Percentiles rank a stretch among this genome's conserved stretches.
Conservation (phyloP, 2,329 filamentous ascomycete genomes). For the Moelleriella libera region DNA sequence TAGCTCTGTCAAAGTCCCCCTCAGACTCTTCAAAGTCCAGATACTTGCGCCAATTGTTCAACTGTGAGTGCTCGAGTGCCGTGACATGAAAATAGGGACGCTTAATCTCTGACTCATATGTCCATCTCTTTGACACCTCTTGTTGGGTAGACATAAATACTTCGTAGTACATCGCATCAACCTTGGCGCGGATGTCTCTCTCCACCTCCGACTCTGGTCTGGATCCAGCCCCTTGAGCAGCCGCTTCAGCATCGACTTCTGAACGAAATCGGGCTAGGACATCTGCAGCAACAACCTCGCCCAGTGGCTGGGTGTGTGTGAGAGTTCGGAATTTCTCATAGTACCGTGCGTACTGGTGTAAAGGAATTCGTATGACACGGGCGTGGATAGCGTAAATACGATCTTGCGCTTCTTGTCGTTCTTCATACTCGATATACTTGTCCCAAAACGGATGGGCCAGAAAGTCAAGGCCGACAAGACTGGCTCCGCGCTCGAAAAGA, state of each 20-base stretch:
- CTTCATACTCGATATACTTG: slow-evolving; percentile 95
- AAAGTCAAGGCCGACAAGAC: slow-evolving; percentile 81
- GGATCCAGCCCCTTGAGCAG: slow-evolving; percentile 32
- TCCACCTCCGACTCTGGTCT: slow-evolving; percentile 70
- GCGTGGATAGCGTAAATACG: slow-evolving; percentile 73
- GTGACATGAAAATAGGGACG: slow-evolving; percentile 95
- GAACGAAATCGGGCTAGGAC: slow-evolving; percentile 52
- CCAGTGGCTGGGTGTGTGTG: slow-evolving; percentile 56
- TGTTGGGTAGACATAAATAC: slow-evolving; percentile 68
- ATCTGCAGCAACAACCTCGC: slow-evolving; percentile 58
- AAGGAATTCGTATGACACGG: slow-evolving; percentile 76
- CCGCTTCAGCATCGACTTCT: slow-evolving; percentile 56
- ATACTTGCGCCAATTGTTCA: slow-evolving; percentile 90
- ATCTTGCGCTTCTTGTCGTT: slow-evolving; percentile 71
- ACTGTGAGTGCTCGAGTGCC: slow-evolving; percentile 71
- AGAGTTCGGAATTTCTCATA: slow-evolving; percentile 80
- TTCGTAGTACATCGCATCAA: slow-evolving; percentile 70
- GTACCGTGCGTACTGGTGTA: slow-evolving; percentile 92
- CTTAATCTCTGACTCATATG: slow-evolving; percentile 88
- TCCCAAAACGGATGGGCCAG: slow-evolving; percentile 96
- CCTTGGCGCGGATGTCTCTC: slow-evolving; percentile 62
- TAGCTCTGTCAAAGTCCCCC: slow-evolving; percentile 58
- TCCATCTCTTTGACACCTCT: slow-evolving; percentile 88
- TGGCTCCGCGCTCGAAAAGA: slow-evolving; percentile 81
- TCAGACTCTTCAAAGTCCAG: slow-evolving; percentile 89